Evolutionary conservation across 2,329 filamentous ascomycete genomes (phyloP).

Genomic region (Elsinoe ampelina): DNA sequence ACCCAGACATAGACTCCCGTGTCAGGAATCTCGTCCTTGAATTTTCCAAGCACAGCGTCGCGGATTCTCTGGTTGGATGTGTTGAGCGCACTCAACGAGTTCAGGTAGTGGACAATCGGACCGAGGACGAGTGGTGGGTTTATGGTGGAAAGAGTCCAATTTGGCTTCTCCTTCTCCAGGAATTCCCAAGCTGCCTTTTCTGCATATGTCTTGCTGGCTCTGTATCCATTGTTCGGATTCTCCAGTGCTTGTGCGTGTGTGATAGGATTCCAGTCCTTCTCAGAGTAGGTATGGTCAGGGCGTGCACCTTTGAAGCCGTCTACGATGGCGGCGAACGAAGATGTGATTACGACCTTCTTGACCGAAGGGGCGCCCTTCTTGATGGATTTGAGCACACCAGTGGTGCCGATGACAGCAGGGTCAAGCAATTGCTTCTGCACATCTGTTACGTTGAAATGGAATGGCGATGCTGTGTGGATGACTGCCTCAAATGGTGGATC

Average conservation of each 20-base stretch:
- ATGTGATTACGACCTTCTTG: slow-evolving; percentile 63
- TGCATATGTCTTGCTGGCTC: slow-evolving; percentile 53
- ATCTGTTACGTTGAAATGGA: slow-evolving; percentile 63
- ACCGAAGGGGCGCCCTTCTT: slow-evolving; percentile 55
- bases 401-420: slow-evolving; percentile 55
- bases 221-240: slow-evolving; percentile 37
- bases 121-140: slow-evolving; percentile 44
- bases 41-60: slow-evolving; percentile 54
- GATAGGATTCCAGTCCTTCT: slow-evolving; percentile 49
- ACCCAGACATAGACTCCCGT: slow-evolving; percentile 46
- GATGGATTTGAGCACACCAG: slow-evolving; percentile 52
- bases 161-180: slow-evolving; percentile 41
- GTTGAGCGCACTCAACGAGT: slow-evolving; percentile 56
- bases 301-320: slow-evolving; percentile 44
- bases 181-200: slow-evolving; percentile 47
- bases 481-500: slow-evolving; percentile 62
- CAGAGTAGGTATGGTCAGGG: slow-evolving; percentile 43
- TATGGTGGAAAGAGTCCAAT: slow-evolving; percentile 41
- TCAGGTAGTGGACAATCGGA: slow-evolving; percentile 49
- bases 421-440: slow-evolving; percentile 56
- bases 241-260: slow-evolving; percentile 41
- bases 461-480: slow-evolving; percentile 65
- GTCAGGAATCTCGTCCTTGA: slow-evolving; percentile 47
- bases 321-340: slow-evolving; percentile 58
- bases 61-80: slow-evolving; percentile 62